phyloP scores from a whole-genome alignment of 2,329 filamentous ascomycete species.

The Didymella glomerata region DNA sequence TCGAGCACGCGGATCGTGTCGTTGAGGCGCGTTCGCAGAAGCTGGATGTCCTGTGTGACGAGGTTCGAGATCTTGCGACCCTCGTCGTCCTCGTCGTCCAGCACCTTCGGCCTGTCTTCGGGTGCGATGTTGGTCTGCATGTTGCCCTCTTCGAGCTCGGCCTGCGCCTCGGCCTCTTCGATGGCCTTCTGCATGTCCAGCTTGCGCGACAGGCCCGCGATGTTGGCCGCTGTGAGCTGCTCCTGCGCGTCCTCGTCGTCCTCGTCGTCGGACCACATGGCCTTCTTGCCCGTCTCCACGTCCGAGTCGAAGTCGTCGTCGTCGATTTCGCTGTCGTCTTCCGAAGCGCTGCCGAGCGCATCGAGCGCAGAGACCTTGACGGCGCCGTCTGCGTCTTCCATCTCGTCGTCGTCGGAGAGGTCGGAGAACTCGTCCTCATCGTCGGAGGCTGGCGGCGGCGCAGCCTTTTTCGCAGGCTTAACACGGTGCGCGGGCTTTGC shows the following conservation, averaged over 20 bases:
- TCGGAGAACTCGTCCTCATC: conserved; percentile 49
- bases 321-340: conserved; percentile 49
- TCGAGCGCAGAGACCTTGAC: conserved; percentile 51
- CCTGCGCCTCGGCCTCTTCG: conserved; percentile 83
- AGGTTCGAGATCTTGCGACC: conserved; percentile 67
- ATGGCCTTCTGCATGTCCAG: conserved; percentile 79
- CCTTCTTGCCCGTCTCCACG: conserved; percentile 54
- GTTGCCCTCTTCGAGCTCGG: conserved; percentile 83
- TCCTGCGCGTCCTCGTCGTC: conserved; percentile 92
- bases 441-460: conserved; percentile 42
- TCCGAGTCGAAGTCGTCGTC: conserved; percentile 66
- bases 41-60: conserved; percentile 82
- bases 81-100: conserved; percentile 68
- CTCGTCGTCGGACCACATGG: conserved; percentile 96
- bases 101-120: conserved; percentile 70
- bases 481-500: conserved; percentile 33
- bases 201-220: conserved; percentile 86
- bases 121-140: conserved; percentile 93
- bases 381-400: conserved; percentile 53
- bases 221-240: conserved; percentile 92
- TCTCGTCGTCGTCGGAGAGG: conserved; percentile 48
- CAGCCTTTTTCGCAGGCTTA: conserved; percentile 47
- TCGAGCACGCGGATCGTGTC: conserved; percentile 92
- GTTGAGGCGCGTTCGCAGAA: conserved; percentile 87
- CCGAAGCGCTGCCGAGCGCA: conserved; percentile 50